Evolutionary conservation across 805 yeast species (phyloP), one percentile per base, ranked within the genome.

Genomic region (Yarrowia alimentaria): DNA sequence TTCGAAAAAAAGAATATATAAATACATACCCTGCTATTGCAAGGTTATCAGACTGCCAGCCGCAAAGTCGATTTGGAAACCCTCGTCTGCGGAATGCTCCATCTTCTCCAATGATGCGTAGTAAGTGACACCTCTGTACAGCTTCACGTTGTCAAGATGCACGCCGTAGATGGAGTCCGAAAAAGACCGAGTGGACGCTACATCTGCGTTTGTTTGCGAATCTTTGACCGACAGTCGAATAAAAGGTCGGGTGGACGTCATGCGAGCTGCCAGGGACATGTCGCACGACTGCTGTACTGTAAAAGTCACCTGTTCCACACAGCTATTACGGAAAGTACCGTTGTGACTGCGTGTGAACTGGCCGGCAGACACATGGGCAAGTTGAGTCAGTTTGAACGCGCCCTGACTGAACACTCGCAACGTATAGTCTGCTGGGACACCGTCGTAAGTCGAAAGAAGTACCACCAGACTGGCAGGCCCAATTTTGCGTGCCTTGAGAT

Each of bases 121-220:
- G 11, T 40, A 40, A 6, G 17, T 16, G 16, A 26, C 3, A 10
- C 47, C 47, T 13, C 47, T 18, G 5, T 17, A 18, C 11, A 40
- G 30, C 2, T 21, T 18, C 10, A 40, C 47, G 6, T 30, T 30
- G 12, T 40, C 47, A 10, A 40, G 11, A 40, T 40, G 47, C 6
- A 40, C 32, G 3, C 47, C 47, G 14, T 40, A 40, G 11, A 40
- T 40, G 6, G 47, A 40, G 33, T 40, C 47, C 6, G 47, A 40
- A 19, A 40, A 40, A 6, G 47, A 26, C 12, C 22, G 14, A 3
- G 47, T 40, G 0, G 47, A 26, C 1, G 33, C 47, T 3, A 37
- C 43, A 18, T 26, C 47, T 1, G 33, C 25, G 16, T 25, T 25
- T 24, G 4, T 25, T 26, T n/a, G 10, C 7, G 25, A 8, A 7